Evolutionary conservation across 371 early-diverging fungal genomes (phyloP), one percentile per base, ranked within the genome.

Genomic region (Mucor mucedo): DNA sequence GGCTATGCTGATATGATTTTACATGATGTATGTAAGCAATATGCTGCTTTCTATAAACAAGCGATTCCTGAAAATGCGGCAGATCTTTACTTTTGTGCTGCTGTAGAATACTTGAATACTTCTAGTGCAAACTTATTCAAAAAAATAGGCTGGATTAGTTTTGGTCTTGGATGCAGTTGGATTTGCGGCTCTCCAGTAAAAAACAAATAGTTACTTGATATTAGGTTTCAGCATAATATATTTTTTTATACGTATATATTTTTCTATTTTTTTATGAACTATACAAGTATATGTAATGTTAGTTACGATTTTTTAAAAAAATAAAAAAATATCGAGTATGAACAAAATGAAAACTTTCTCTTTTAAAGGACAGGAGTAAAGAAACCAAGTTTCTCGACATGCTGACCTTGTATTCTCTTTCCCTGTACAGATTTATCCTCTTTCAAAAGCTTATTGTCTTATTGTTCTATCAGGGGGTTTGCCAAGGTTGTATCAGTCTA

Each of bases 401-500:
- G 80, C 44, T 78, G 70, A 11, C 85, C 85, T 30, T 61, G 62
- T 58, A 62, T 72, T 58, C 76, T 73, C 70, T 82, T 83, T 49
- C 70, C 74, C 50, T 76, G 65, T n/a, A 78, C 78, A 5, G 60
- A 63, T 2, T 66, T 65, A 10, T 85, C 82, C 58, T 87, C 88
- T 4, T 72, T 72, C 57, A 76, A 69, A 53, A 87, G 68, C 52
- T 79, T 84, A 10, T 71, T 65, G 57, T 87, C 86, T 55, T 87
- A 66, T 58, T 80, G 77, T 28, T 79, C 66, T 52, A 87, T 83
- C 58, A 89, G 55, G 41, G 84, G 76, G 35, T 82, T 78, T 6
- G 84, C 93, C 55, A 89, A 61, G 7, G 75, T 75, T 52, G 86
- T 79, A 10, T 89, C 89, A n/a, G 87, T 79, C 75, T 84, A 50